Evolutionary conservation across 352 stramenopile genomes (phyloP).

Genomic region (Pythium guiyangense): DNA sequence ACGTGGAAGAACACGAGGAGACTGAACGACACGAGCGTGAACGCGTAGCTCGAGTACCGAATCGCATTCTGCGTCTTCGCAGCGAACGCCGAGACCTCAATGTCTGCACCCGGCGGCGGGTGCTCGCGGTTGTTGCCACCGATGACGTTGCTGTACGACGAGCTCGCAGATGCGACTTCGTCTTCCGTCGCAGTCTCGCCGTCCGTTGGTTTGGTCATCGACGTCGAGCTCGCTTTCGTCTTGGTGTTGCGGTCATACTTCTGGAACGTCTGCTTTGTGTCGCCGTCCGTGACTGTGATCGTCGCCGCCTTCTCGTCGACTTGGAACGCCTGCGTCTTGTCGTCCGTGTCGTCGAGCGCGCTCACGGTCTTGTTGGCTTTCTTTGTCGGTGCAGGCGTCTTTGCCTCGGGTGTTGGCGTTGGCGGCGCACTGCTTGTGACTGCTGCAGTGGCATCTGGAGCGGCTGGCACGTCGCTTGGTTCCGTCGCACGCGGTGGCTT

Average conservation of each 20-base stretch:
- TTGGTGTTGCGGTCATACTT: constrained; percentile 21
- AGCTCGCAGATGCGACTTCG: background rate
- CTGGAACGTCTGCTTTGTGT: constrained; percentile 11
- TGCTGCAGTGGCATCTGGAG: background rate
- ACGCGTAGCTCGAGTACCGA: constrained; percentile 39
- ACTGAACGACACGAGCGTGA: constrained; percentile 37
- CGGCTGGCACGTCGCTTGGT: background rate
- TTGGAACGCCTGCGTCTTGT: constrained; percentile 4
- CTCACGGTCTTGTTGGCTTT: constrained; percentile 6
- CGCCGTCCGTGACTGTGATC: constrained; percentile 17
- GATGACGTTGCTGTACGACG: constrained; percentile 23
- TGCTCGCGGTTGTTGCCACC: constrained; percentile 47
- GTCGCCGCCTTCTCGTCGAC: background rate
- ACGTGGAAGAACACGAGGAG: constrained; percentile 59
- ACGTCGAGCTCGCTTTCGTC: background rate
- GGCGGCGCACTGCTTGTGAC: background rate
- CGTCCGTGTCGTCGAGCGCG: constrained; percentile 2
- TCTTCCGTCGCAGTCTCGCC: background rate
- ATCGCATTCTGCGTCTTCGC: constrained; percentile 45
- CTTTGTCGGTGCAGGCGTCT: background rate
- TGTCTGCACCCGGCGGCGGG: constrained; percentile 47
- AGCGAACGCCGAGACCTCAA: constrained; percentile 39
- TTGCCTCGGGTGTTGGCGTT: background rate
- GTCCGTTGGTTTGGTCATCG: background rate
- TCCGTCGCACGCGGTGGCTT: background rate